Evolutionary conservation across 495 filamentous ascomycete species (phyloP).

Genomic region (Lophiostoma macrostomum): DNA sequence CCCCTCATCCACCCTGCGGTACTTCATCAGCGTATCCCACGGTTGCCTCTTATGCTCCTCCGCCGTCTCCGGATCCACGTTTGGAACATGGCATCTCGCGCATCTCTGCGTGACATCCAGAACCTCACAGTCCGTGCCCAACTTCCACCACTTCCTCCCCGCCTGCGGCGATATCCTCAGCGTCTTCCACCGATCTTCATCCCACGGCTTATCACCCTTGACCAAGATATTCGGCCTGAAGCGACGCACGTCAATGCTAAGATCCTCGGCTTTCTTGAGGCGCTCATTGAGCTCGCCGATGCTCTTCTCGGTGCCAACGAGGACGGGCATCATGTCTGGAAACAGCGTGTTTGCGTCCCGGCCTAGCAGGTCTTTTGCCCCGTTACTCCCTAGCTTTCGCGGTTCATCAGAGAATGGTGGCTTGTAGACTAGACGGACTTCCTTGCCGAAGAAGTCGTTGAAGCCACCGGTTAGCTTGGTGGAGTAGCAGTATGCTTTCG

Average conservation of each 20-base stretch:
- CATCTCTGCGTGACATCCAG: slow-evolving; percentile 42
- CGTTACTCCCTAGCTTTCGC: slow-evolving; percentile 35
- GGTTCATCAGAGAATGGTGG: slow-evolving; percentile 33
- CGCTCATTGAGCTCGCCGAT: slow-evolving; percentile 44
- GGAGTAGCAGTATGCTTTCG: slow-evolving; percentile 37
- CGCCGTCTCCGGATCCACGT: slow-evolving; percentile 45
- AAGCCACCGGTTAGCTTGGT: slow-evolving; percentile 35
- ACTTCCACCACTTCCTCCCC: not conserved
- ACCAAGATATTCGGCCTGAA: slow-evolving; percentile 47
- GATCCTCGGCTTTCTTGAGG: slow-evolving; percentile 30
- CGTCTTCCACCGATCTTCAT: slow-evolving; percentile 44
- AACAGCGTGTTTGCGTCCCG: slow-evolving; percentile 34
- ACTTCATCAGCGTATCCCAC: slow-evolving; percentile 45
- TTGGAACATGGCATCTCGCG: slow-evolving; percentile 44
- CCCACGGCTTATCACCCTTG: slow-evolving; percentile 38
- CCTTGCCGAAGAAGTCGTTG: slow-evolving; percentile 39
- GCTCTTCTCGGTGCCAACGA: slow-evolving; percentile 40
- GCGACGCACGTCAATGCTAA: slow-evolving; percentile 44
- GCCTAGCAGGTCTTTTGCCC: slow-evolving; percentile 36
- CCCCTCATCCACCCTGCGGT: slow-evolving; percentile 40
- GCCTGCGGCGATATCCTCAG: slow-evolving; percentile 23
- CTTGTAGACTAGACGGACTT: slow-evolving; percentile 43
- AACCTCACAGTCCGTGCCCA: not conserved
- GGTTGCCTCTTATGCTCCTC: slow-evolving; percentile 43
- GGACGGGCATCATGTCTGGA: slow-evolving; percentile 43